A percentile compares a stretch with the other conserved stretches of the same genome.
phyloP scores from a whole-genome alignment of 2,329 filamentous ascomycete species.

The Alternaria sp. region DNA sequence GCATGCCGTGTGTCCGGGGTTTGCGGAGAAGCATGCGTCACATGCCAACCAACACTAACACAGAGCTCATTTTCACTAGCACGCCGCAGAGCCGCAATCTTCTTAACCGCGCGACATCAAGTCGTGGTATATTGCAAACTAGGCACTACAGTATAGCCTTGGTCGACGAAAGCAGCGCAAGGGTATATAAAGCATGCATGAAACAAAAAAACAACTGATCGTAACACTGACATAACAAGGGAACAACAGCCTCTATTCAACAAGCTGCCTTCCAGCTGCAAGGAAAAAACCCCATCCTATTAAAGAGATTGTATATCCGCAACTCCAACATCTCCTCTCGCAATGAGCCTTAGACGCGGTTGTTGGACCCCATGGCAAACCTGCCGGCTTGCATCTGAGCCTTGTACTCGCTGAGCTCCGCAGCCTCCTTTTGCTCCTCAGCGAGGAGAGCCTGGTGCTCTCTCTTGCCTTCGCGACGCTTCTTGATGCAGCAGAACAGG shows the following conservation, averaged over 20 bases:
- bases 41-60: constrained; percentile 14
- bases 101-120: constrained; percentile 7
- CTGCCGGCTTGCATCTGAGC: constrained; percentile 37
- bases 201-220: constrained; percentile 13
- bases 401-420: constrained; percentile 47
- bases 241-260: constrained; percentile 8
- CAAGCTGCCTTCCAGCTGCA: constrained; percentile 8
- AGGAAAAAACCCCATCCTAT: constrained; percentile 11
- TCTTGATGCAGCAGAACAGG: constrained; percentile 52
- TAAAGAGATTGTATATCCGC: constrained; percentile 13
- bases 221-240: constrained; percentile 19
- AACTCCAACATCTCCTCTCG: background rate
- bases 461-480: constrained; percentile 47
- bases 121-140: constrained; percentile 4
- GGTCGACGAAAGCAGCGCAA: constrained; percentile 14
- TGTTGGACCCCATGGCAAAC: constrained; percentile 30
- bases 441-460: constrained; percentile 47
- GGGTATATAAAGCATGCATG: constrained; percentile 21
- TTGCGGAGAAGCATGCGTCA: constrained; percentile 17
- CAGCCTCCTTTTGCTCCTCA: constrained; percentile 48
- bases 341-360: constrained; percentile 20
- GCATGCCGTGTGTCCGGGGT: constrained; percentile 5
- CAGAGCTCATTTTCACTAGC: background rate
- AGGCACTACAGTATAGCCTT: constrained; percentile 10
- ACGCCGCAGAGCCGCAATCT: constrained; percentile 1